Conservation (phyloP, 108 stramenopile genomes). For the Cyclotella cryptica region DNA sequence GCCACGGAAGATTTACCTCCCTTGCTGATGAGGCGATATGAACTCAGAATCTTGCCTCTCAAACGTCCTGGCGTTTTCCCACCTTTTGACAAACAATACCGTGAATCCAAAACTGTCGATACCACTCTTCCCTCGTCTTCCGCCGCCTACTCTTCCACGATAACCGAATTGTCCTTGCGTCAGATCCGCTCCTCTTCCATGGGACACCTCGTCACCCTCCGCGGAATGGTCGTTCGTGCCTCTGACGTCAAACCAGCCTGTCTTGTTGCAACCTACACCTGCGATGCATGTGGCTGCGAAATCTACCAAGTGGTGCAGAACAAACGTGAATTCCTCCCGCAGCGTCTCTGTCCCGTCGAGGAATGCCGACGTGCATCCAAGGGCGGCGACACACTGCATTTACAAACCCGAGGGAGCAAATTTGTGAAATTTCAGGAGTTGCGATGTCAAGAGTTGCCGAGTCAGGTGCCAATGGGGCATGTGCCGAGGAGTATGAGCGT, state of each 20-base stretch:
- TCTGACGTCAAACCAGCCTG: constrained; percentile 96
- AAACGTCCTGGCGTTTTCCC: constrained; percentile 64
- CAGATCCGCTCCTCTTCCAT: constrained; percentile 86
- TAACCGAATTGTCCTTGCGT: constrained; percentile 67
- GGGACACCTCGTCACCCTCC: constrained; percentile 91
- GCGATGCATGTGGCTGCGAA: constrained; percentile 96
- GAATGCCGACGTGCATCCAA: constrained; percentile 54
- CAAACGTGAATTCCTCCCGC: constrained; percentile 84
- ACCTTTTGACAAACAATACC: constrained; percentile 70
- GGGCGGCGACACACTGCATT: constrained; percentile 66
- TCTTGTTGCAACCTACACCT: constrained; percentile 97
- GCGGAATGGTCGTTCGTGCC: constrained; percentile 93
- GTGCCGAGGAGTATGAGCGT: constrained; percentile 94
- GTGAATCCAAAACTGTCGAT: constrained; percentile 13
- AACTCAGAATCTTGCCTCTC: constrained; percentile 77
- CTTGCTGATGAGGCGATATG: constrained; percentile 83
- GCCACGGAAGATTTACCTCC: constrained; percentile 82
- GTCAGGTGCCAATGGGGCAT: constrained; percentile 98
- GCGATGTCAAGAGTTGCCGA: constrained; percentile 95
- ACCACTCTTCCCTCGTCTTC: background rate
- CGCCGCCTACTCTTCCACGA: constrained; percentile 2
- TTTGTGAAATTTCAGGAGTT: constrained; percentile 98
- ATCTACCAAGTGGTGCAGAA: constrained; percentile 91
- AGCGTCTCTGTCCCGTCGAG: constrained; percentile 70
- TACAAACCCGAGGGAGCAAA: constrained; percentile 95